Evolutionary conservation across 768 basidiomycete species (phyloP).

Genomic region (Suillus bovinus): DNA sequence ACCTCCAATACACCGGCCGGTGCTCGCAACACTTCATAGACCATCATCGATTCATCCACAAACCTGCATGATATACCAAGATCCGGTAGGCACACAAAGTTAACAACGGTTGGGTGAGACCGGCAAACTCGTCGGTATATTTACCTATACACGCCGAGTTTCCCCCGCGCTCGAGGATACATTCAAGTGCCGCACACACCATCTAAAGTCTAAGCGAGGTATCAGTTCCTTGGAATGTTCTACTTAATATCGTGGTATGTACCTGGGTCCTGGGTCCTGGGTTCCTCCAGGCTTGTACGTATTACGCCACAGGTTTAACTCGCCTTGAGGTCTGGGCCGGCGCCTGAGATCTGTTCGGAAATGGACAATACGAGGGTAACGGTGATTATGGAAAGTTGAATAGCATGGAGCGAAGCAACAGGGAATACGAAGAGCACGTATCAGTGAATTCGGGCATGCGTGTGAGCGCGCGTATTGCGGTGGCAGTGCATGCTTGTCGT

Average conservation of each 20-base stretch:
- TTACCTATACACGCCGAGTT: too few relatives aligned
- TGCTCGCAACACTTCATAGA: background rate
- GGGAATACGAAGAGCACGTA: background rate
- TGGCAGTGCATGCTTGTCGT: background rate
- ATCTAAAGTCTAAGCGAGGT: background rate
- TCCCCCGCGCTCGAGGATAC: too few relatives aligned
- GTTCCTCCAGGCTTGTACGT: background rate
- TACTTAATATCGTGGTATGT: background rate
- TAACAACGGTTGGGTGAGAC: too few relatives aligned
- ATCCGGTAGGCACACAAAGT: background rate
- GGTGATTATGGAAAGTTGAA: background rate
- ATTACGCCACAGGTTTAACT: background rate
- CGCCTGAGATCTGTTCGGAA: too few relatives aligned
- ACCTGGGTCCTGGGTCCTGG: conserved; percentile 3
- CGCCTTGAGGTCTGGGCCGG: too few relatives aligned
- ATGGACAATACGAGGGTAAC: background rate
- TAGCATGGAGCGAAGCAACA: background rate
- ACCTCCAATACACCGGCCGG: background rate
- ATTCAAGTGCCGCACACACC: too few relatives aligned
- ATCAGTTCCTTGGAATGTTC: background rate
- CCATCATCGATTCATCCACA: background rate
- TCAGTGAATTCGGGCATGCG: background rate
- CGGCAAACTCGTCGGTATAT: too few relatives aligned
- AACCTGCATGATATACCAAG: background rate
- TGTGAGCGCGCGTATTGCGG: background rate